phyloP scores from a whole-genome alignment of 2,329 filamentous ascomycete species.

The Botrytis fragariae region DNA sequence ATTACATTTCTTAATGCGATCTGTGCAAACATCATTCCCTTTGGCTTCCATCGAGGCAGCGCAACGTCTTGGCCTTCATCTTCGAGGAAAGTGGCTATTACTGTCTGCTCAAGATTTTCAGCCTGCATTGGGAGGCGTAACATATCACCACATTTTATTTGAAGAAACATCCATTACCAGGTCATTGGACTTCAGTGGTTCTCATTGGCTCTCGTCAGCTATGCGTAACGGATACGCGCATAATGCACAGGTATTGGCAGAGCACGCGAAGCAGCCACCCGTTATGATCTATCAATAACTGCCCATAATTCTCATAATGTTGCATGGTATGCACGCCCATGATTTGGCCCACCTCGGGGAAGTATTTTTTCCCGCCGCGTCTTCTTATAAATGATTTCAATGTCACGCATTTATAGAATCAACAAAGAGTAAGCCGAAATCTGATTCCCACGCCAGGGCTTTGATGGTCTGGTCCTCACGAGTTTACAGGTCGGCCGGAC shows the following conservation, averaged over 20 bases:
- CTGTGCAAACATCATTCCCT: not conserved
- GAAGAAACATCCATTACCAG: constrained; percentile 25
- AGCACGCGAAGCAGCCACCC: constrained; percentile 15
- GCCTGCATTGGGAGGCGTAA: not conserved
- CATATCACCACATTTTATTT: constrained; percentile 4
- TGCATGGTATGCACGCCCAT: constrained; percentile 6
- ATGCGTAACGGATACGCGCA: not conserved
- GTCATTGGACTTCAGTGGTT: constrained; percentile 22
- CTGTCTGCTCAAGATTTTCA: constrained; percentile 4
- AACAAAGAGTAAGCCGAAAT: constrained; percentile 2
- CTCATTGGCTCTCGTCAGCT: constrained; percentile 7
- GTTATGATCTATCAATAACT: constrained; percentile 9
- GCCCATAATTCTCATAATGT: not conserved
- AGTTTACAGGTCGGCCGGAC: not conserved
- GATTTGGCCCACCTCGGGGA: constrained; percentile 8
- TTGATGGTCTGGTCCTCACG: not conserved
- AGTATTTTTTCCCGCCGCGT: not conserved
- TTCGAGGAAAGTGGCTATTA: constrained; percentile 4
- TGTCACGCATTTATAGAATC: not conserved
- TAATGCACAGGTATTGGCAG: constrained; percentile 5
- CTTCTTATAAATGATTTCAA: not conserved
- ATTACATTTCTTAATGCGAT: constrained; percentile 14
- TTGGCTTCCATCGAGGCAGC: constrained; percentile 6
- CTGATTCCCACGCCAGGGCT: not conserved
- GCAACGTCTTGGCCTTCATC: not conserved